These are phyloP conservation scores for Panus rudis DNA, from an alignment of 768 basidiomycete genomes.

Conservation along the genomic window DNA sequence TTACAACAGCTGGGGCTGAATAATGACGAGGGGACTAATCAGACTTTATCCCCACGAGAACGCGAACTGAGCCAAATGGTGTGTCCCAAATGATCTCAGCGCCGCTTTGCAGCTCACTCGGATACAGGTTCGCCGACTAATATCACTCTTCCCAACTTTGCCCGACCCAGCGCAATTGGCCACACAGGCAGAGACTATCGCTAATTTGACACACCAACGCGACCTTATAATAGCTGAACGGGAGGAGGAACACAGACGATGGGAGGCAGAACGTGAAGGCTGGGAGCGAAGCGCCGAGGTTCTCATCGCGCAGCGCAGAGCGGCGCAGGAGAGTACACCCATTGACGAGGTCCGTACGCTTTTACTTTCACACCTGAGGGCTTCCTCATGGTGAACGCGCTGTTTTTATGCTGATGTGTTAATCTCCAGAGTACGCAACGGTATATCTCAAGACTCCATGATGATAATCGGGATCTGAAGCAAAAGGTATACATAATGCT, in stretches of 20 bases:
- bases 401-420: conserved; percentile 6
- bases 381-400: background rate
- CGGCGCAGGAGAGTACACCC: conserved; percentile 21
- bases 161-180: conserved; percentile 38
- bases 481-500: conserved; percentile 41
- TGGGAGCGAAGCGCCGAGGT: conserved; percentile 68
- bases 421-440: conserved; percentile 47
- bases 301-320: conserved; percentile 43
- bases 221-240: conserved; percentile 46
- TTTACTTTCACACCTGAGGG: background rate
- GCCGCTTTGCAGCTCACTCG: background rate
- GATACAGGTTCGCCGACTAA: conserved; percentile 41
- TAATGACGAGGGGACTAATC: too few species aligned
- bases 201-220: conserved; percentile 45
- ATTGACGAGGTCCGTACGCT: background rate
- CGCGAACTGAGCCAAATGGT: conserved; percentile 5
- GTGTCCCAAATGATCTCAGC: background rate
- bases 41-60: background rate
- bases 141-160: conserved; percentile 26
- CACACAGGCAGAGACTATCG: conserved; percentile 55
- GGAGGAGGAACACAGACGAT: conserved; percentile 51
- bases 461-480: conserved; percentile 55
- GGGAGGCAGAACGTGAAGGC: conserved; percentile 52
- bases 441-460: conserved; percentile 40
- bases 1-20: background rate